Evolutionary conservation across 257 asterid genomes (phyloP).

Genomic region (Scutellaria baicalensis): DNA sequence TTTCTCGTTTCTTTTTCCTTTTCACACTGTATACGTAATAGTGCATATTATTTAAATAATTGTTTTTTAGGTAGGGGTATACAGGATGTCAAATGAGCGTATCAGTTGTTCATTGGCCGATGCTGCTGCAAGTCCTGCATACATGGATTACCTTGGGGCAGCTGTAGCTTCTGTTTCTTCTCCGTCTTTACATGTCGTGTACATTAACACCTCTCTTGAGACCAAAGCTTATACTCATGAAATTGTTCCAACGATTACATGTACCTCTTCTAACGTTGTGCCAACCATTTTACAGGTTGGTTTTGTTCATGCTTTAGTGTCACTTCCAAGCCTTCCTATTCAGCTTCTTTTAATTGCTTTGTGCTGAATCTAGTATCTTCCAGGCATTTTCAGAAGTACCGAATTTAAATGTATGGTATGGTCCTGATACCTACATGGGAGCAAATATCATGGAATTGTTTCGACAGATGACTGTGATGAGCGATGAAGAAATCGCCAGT

Average conservation of each 20-base stretch:
- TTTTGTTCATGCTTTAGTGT: neutral
- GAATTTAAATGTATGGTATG: constrained; percentile 69
- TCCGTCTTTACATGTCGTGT: constrained; percentile 87
- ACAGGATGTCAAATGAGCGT: constrained; percentile 84
- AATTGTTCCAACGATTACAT: constrained; percentile 94
- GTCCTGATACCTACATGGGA: constrained; percentile 99
- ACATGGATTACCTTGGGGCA: constrained; percentile 68
- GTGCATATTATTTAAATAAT: constrained; percentile 1
- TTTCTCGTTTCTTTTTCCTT: neutral
- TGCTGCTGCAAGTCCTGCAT: constrained; percentile 91
- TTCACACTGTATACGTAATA: neutral
- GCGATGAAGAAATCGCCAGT: constrained; percentile 81
- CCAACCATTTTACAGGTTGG: constrained; percentile 85
- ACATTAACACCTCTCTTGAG: constrained; percentile 90
- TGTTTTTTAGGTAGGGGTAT: constrained; percentile 73
- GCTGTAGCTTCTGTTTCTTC: constrained; percentile 67
- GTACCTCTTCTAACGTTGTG: constrained; percentile 95
- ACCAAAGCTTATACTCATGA: constrained; percentile 92
- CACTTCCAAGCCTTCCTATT: neutral
- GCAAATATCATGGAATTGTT: constrained; percentile 88
- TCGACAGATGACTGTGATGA: constrained; percentile 75
- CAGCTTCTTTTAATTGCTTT: neutral
- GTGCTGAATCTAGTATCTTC: constrained; percentile 11
- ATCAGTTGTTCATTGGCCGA: constrained; percentile 94
- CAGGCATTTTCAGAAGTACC: constrained; percentile 91